Conservation (phyloP, 106 monocot genomes). For the Dendrobium catenatum region DNA sequence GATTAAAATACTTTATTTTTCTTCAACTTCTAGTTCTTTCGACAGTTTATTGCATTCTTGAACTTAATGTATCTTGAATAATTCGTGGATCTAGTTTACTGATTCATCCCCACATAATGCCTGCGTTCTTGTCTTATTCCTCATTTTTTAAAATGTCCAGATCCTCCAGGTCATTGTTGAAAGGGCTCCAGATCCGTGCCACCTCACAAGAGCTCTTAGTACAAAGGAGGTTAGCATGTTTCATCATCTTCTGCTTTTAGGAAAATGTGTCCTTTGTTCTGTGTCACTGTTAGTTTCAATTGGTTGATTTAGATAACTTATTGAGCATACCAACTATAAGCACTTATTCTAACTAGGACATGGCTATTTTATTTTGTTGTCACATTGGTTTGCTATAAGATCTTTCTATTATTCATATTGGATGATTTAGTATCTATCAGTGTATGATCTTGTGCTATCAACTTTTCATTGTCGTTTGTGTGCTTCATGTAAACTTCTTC, state of each 20-base stretch:
- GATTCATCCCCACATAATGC: background rate
- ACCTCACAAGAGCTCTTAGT: slow-evolving; percentile 51
- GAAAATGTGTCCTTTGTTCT: background rate
- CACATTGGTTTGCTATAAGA: background rate
- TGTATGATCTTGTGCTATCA: too few species aligned
- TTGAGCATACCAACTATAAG: background rate
- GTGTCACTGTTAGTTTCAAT: background rate
- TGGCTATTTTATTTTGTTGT: background rate
- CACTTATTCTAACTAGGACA: background rate
- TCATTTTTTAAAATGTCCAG: slow-evolving; percentile 30
- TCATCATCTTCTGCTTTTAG: background rate
- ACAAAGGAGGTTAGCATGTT: slow-evolving; percentile 77
- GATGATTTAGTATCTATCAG: background rate
- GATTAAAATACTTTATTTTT: background rate
- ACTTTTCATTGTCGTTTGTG: too few species aligned
- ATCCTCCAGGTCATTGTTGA: slow-evolving; percentile 71
- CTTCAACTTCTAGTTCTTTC: background rate
- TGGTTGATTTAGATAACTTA: background rate
- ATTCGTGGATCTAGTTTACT: background rate
- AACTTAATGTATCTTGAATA: background rate
- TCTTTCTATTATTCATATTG: background rate
- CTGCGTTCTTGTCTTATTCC: background rate
- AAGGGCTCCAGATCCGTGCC: slow-evolving; percentile 31
- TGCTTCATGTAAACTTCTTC: too few species aligned
- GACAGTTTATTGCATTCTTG: background rate